phyloP scores from a whole-genome alignment of 306 rosid species.

The Geum urbanum region DNA sequence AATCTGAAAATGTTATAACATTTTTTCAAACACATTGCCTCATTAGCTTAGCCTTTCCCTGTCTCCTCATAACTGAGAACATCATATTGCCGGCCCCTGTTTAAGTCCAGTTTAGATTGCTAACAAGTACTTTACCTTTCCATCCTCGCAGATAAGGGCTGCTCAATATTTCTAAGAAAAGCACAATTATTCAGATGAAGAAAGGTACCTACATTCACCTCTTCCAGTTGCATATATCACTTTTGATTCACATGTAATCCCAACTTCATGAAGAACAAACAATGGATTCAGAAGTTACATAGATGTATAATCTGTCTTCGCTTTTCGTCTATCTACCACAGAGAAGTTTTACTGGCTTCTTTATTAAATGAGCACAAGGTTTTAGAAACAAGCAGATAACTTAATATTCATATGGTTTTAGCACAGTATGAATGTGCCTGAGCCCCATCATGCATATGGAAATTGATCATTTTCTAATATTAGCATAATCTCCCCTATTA shows the following conservation, averaged over 20 bases:
- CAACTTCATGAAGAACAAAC: no score
- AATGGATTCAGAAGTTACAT: no score
- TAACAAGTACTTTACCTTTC: no score
- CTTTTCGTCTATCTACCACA: no score
- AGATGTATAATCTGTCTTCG: no score
- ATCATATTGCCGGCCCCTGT: neutral
- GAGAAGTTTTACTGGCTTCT: neutral
- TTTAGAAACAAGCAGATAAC: conserved; percentile 1
- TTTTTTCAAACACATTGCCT: neutral
- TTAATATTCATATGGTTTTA: neutral
- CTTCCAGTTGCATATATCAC: no score
- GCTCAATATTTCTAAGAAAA: no score
- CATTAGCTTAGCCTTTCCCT: neutral
- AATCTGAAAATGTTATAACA: neutral
- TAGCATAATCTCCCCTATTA: conserved; percentile 24
- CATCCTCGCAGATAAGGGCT: no score
- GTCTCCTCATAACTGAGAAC: neutral
- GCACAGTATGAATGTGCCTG: conserved; percentile 12
- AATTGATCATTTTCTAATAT: conserved; percentile 19
- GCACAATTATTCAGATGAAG: no score
- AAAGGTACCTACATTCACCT: no score
- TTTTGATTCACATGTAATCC: no score
- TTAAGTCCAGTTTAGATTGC: neutral
- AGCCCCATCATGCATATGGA: conserved; percentile 14
- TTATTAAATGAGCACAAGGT: conserved; percentile 11